Evolutionary conservation across 2,329 filamentous ascomycete species (phyloP), one percentile per base, ranked within the genome.

Genomic region (Cercospora citrullina): DNA sequence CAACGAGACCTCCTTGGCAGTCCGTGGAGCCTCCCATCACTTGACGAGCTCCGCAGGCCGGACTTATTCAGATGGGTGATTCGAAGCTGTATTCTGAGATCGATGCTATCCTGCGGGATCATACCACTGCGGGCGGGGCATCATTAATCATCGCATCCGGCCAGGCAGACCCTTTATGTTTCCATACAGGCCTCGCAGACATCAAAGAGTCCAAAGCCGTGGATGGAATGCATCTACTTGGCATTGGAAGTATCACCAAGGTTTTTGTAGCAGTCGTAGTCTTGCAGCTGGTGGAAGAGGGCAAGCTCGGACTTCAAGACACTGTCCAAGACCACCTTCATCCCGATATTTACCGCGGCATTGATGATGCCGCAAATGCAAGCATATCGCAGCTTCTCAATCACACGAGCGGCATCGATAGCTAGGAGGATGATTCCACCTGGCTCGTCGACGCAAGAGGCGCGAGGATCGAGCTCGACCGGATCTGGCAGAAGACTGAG

Each of bases 201-300:
- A 61, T 65, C 21, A n/a, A 30, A 36, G 4, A 51, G 14, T 10
- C 33, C 14, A n/a, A 48, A 10, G 62, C 61, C 2, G 57, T 68
- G 9, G 42, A 65, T 28, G n/a, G 23, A n/a, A 48, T 7, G 10
- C 62, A 64, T 42, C 28, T 42, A 9, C 65, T 68, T 42, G 66
- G 66, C 21, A 57, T 65, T 30, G 66, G 66, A 26, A 68, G 62
- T 26, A 68, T 68, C 51, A 65, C 66, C 14, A 68, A 68, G 39
- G 57, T 65, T 1, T 68, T 68, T 33, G 55, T 68, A 9, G 66
- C 61, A 14, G 53, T 68, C 26, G 45, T 61, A 9, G 55, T 63
- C 14, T 33, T 68, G 8, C 66, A 68, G 53, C 45, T 68, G 5
- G 30, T 68, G 33, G 66, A 68, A 65, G 66, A 65, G 60, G 39